Conservation (phyloP, 2,329 filamentous ascomycete species). For the Ceratocystis albifundus region DNA sequence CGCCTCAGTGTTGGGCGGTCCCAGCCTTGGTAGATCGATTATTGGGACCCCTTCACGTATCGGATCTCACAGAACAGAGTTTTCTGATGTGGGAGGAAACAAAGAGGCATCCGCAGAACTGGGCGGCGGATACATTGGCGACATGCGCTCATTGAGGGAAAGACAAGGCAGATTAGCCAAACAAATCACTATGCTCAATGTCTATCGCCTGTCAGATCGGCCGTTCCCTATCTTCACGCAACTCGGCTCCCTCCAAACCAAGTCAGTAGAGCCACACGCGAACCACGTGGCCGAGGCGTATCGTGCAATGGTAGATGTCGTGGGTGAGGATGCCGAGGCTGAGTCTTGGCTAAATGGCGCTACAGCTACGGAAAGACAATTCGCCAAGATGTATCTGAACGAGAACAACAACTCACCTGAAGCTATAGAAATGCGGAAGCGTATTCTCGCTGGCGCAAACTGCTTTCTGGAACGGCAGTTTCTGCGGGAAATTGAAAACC, state of each 20-base stretch:
- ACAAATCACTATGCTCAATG: constrained; percentile 68
- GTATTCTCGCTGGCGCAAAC: constrained; percentile 69
- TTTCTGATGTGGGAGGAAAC: constrained; percentile 55
- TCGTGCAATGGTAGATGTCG: constrained; percentile 65
- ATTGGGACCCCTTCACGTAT: constrained; percentile 68
- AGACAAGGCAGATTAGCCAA: constrained; percentile 74
- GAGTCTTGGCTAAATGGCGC: constrained; percentile 49
- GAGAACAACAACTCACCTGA: constrained; percentile 54
- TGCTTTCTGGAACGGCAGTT: constrained; percentile 72
- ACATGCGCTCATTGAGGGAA: constrained; percentile 67
- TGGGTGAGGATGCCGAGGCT: constrained; percentile 55
- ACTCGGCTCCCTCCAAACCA: constrained; percentile 61
- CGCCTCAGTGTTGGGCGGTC: constrained; percentile 40
- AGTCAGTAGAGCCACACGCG: constrained; percentile 58
- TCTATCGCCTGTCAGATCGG: constrained; percentile 52
- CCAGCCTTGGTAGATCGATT: constrained; percentile 67
- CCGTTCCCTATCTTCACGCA: constrained; percentile 65
- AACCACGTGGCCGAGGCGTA: constrained; percentile 73
- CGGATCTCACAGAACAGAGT: constrained; percentile 51
- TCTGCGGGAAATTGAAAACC: constrained; percentile 60
- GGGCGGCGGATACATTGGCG: constrained; percentile 43
- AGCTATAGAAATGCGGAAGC: constrained; percentile 59
- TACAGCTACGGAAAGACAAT: constrained; percentile 63
- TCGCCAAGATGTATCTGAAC: constrained; percentile 64
- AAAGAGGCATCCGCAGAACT: constrained; percentile 32